phyloP scores from a whole-genome alignment of 2,329 filamentous ascomycete species.

The Fusarium veterinarium region DNA sequence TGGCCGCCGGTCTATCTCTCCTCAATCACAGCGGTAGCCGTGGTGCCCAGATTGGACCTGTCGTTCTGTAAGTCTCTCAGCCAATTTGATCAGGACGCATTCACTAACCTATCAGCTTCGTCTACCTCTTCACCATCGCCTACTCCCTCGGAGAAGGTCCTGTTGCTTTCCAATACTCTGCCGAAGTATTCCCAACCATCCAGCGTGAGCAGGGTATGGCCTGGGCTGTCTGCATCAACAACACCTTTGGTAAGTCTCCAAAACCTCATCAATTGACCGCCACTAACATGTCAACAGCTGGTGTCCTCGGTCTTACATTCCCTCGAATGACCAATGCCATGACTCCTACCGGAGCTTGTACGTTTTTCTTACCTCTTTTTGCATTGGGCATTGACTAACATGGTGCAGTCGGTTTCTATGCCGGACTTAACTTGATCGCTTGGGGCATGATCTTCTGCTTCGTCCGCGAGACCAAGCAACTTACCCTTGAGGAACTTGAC shows the following conservation, averaged over 20 bases:
- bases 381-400: background rate
- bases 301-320: constrained; percentile 48
- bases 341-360: constrained; percentile 49
- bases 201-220: constrained; percentile 55
- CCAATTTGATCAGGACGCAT: too few species aligned
- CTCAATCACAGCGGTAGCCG: constrained; percentile 40
- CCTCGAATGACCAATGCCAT: constrained; percentile 49
- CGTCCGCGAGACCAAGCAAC: constrained; percentile 63
- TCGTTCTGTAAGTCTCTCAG: constrained; percentile 34
- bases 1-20: constrained; percentile 49
- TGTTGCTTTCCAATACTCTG: constrained; percentile 53
- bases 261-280: fast-evolving
- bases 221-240: constrained; percentile 53
- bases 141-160: constrained; percentile 53
- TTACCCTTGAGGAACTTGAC: constrained; percentile 63
- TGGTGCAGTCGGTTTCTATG: constrained; percentile 55
- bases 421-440: constrained; percentile 59
- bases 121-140: constrained; percentile 52
- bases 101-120: constrained; percentile 37
- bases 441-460: constrained; percentile 61
- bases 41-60: constrained; percentile 46
- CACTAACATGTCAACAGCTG: constrained; percentile 35
- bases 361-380: fast-evolving
- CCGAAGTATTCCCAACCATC: constrained; percentile 53
- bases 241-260: constrained; percentile 42